These are phyloP conservation scores for Penicillium herquei DNA, from an alignment of 495 filamentous ascomycete species.

Conservation along the genomic window DNA sequence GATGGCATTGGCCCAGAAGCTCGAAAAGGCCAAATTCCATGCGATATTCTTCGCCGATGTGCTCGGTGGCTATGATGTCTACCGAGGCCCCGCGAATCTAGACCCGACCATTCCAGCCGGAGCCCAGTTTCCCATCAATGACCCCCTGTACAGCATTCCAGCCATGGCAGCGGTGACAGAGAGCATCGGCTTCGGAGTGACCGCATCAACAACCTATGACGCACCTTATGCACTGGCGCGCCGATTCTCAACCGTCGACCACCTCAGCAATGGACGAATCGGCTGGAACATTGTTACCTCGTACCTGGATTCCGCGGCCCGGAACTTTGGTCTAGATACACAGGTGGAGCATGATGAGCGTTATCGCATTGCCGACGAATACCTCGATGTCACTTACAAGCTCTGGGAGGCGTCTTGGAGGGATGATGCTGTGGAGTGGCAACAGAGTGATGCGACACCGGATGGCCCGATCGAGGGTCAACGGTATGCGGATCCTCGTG, in stretches of 20 bases:
- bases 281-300: constrained; percentile 70
- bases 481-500: constrained; percentile 56
- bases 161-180: constrained; percentile 54
- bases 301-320: constrained; percentile 64
- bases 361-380: constrained; percentile 66
- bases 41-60: constrained; percentile 57
- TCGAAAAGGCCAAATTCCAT: constrained; percentile 51
- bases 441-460: constrained; percentile 4
- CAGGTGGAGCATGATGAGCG: constrained; percentile 66
- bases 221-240: constrained; percentile 67
- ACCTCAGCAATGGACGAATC: constrained; percentile 61
- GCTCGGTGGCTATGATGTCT: constrained; percentile 63
- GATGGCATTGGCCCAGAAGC: constrained; percentile 45
- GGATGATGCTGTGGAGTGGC: constrained; percentile 56
- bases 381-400: constrained; percentile 66
- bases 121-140: constrained; percentile 67
- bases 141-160: constrained; percentile 43
- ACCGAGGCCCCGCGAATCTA: constrained; percentile 55
- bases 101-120: constrained; percentile 58
- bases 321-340: constrained; percentile 57
- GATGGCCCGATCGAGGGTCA: constrained; percentile 32
- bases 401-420: constrained; percentile 66
- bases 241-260: constrained; percentile 64
- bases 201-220: constrained; percentile 65
- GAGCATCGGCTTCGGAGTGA: constrained; percentile 65